Evolutionary conservation across 2,329 filamentous ascomycete species (phyloP), one percentile per base, ranked within the genome.

Genomic region (Aureobasidium subglaciale): DNA sequence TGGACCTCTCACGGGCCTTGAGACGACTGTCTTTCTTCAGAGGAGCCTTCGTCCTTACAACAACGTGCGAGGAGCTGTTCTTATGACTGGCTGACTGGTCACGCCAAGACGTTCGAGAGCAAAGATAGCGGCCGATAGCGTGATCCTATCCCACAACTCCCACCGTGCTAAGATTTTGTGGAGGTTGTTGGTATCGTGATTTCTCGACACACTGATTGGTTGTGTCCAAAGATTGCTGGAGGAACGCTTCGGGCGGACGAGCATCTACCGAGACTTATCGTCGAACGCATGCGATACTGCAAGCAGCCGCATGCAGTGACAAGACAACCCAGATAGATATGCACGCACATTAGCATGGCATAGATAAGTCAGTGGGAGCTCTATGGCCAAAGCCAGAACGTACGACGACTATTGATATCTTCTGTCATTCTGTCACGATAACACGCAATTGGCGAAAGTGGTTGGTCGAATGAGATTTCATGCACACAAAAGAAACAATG

Each of bases 21-120:
- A n/a, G 34, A 29, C 37, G 35, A 22, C 16, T 40, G 48, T 48
- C 43, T 41, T 32, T 52, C 22, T 32, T 24, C 16, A 30, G 38
- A 42, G 13, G 13, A 52, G 8, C n/a, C 32, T 16, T 41, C 48
- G 15, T 40, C 11, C 9, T 2, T 10, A 13, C 16, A 25, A 37
- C 37, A 56, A 56, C 53, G 53, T 56, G 53, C 53, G 41, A 56
- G 34, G 25, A 38, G 53, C 41, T 38, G 41, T 56, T 48, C 53
- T 56, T 56, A 56, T 56, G 53, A 48, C 42, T 56, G 53, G 53
- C 32, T 41, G 41, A 48, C 8, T 38, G n/a, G 9, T 15, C 27
- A 27, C 16, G 53, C 53, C 53, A 56, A 56, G 53, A 22, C 34
- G 25, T 35, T 52, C 48, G 48, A 52, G 48, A 41, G 32, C 53